Percentiles rank a stretch among this genome's conserved stretches.
These are phyloP conservation scores for Pythium utonaiense DNA, from an alignment of 352 stramenopile species.

Conservation along the genomic window DNA sequence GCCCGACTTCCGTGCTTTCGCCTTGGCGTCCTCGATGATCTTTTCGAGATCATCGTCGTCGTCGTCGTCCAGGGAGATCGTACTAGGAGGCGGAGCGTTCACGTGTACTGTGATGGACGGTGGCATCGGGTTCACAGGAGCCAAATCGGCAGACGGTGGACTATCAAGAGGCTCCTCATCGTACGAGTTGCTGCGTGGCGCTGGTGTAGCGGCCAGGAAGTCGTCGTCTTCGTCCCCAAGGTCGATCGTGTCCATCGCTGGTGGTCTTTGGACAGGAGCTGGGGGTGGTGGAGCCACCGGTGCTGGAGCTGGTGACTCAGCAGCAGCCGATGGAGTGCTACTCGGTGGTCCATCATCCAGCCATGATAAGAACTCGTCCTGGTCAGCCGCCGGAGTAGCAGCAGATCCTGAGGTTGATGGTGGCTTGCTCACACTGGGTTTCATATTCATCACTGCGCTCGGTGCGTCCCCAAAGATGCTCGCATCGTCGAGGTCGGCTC, in stretches of 20 bases:
- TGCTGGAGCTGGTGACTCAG: neutral
- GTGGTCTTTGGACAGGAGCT: conserved; percentile 8
- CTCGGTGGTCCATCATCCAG: conserved; percentile 46
- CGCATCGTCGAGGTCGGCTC: conserved; percentile 43
- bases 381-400: neutral
- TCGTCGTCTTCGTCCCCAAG: conserved; percentile 18
- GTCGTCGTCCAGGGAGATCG: conserved; percentile 40
- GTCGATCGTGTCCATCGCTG: conserved; percentile 21
- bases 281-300: neutral
- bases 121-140: conserved; percentile 13
- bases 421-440: neutral
- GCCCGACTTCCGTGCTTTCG: conserved; percentile 36
- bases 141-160: neutral
- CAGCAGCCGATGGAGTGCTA: neutral
- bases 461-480: conserved; percentile 43
- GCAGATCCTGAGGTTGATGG: conserved; percentile 3
- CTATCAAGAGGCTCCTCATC: conserved; percentile 21
- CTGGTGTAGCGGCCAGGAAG: conserved; percentile 10
- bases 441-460: conserved; percentile 10
- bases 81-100: neutral
- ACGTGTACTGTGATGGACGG: conserved; percentile 22
- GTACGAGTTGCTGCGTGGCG: conserved; percentile 7
- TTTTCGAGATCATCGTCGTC: conserved; percentile 60
- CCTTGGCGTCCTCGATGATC: conserved; percentile 38
- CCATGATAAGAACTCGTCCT: conserved; percentile 79